A percentile compares a stretch with the other conserved stretches of the same genome.
Evolutionary conservation across 2,329 filamentous ascomycete species (phyloP).

Genomic region (Monilinia vaccinii-corymbosi): DNA sequence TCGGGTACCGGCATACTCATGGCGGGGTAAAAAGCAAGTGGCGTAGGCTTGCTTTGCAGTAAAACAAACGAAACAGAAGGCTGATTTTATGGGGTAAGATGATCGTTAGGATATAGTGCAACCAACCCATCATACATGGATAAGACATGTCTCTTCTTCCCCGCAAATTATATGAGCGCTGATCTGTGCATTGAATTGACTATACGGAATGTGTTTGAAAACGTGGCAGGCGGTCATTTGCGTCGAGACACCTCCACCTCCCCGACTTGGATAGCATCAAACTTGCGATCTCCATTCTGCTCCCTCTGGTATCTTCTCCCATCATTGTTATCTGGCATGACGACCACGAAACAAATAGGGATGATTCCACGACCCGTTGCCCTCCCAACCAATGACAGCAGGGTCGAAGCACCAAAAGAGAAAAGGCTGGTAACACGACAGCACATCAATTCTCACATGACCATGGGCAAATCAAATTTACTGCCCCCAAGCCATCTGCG

Average conservation of each 20-base stretch:
- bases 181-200: slow-evolving; percentile 2
- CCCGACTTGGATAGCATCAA: not conserved
- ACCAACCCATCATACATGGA: slow-evolving; percentile 1
- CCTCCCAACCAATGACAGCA: slow-evolving; percentile 6
- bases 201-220: not conserved
- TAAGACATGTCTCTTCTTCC: not conserved
- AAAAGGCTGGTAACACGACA: slow-evolving; percentile 7
- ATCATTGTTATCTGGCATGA: not conserved
- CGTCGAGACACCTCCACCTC: not conserved
- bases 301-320: not conserved
- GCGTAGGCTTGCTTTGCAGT: not conserved
- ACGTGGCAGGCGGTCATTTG: slow-evolving; percentile 5
- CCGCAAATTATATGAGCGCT: slow-evolving; percentile 5
- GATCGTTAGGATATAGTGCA: not conserved
- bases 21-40: slow-evolving; percentile 1
- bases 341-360: not conserved
- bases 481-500: not conserved
- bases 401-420: not conserved
- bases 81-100: not conserved
- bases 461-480: slow-evolving; percentile 3
- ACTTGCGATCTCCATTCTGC: not conserved
- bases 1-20: slow-evolving; percentile 2
- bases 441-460: slow-evolving; percentile 8
- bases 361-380: not conserved
- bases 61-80: not conserved